Percentiles rank a stretch among this genome's conserved stretches.
Evolutionary conservation across 1,284 basidiomycete species (phyloP).

Genomic region (Austroboletus niveus): DNA sequence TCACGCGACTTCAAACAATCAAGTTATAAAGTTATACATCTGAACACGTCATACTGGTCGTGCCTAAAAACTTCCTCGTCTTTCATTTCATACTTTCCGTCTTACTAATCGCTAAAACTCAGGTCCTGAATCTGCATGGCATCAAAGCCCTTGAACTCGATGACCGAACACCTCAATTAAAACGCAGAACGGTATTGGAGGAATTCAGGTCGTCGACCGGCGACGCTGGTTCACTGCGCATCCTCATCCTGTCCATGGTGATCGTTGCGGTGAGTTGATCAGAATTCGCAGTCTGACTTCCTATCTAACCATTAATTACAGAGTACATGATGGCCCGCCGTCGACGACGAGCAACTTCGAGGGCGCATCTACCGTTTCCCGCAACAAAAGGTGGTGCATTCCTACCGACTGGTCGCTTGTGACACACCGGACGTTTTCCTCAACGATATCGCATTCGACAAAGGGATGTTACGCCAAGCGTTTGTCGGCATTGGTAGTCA

Average conservation of each 20-base stretch:
- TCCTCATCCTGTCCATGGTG: constrained; percentile 24
- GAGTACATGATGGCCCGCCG: constrained; percentile 13
- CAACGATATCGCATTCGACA: constrained; percentile 7
- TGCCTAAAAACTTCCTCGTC: too few relatives aligned
- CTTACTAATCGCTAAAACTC: not conserved
- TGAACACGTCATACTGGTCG: too few relatives aligned
- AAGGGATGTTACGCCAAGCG: not conserved
- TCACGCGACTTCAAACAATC: too few relatives aligned
- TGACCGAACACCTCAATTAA: not conserved
- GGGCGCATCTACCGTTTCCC: constrained; percentile 1
- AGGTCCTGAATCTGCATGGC: constrained; percentile 5
- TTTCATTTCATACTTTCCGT: not conserved
- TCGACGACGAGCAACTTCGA: constrained; percentile 9
- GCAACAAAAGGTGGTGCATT: constrained; percentile 4
- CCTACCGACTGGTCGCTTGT: constrained; percentile 6
- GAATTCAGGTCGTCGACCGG: constrained; percentile 4
- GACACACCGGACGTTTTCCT: constrained; percentile 1
- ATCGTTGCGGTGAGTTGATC: constrained; percentile 14
- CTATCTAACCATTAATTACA: not conserved
- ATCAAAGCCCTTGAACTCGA: constrained; percentile 13
- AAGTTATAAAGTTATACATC: too few relatives aligned
- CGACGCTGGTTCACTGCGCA: not conserved
- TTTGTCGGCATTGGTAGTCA: not conserved
- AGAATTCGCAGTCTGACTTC: not conserved
- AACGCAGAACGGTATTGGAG: not conserved